phyloP scores from a whole-genome alignment of 768 basidiomycete species.

The Cystoderma amianthinum region DNA sequence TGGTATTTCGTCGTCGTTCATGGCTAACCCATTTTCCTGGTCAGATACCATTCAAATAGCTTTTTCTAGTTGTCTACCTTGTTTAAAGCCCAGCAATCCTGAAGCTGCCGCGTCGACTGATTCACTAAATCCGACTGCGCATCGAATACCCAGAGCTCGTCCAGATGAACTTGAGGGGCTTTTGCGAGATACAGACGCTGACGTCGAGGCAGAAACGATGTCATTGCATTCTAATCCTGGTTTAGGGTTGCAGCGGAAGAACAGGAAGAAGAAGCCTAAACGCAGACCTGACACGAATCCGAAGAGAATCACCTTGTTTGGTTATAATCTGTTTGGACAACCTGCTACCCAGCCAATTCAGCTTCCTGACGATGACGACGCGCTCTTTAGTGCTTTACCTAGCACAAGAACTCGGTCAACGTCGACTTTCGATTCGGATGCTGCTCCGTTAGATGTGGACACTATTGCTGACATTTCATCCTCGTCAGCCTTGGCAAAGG shows the following conservation, averaged over 20 bases:
- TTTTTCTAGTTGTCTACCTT: constrained; percentile 53
- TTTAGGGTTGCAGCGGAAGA: constrained; percentile 17
- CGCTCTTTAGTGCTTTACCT: constrained; percentile 6
- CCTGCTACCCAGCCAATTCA: constrained; percentile 38
- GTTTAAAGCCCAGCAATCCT: constrained; percentile 27
- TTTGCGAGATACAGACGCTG: constrained; percentile 28
- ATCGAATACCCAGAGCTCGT: constrained; percentile 27
- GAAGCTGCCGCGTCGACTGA: constrained; percentile 12
- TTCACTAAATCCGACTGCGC: constrained; percentile 20
- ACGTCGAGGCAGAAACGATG: constrained; percentile 53
- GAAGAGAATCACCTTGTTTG: constrained; percentile 51
- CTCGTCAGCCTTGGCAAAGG: constrained; percentile 24
- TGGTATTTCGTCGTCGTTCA: too few relatives aligned
- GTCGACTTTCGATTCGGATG: constrained; percentile 62
- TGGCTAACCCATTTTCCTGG: constrained; percentile 37
- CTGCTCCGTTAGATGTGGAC: constrained; percentile 54
- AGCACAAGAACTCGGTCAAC: constrained; percentile 12
- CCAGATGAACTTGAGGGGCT: constrained; percentile 32
- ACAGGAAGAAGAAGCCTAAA: constrained; percentile 18
- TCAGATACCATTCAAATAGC: constrained; percentile 54
- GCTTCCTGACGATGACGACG: constrained; percentile 48
- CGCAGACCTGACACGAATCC: constrained; percentile 21
- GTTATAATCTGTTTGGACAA: constrained; percentile 62
- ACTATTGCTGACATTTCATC: constrained; percentile 47
- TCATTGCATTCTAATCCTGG: constrained; percentile 64